Evolutionary conservation across 495 filamentous ascomycete genomes (phyloP), one percentile per base, ranked within the genome.

Genomic region (Amphirosellinia nigrospora): DNA sequence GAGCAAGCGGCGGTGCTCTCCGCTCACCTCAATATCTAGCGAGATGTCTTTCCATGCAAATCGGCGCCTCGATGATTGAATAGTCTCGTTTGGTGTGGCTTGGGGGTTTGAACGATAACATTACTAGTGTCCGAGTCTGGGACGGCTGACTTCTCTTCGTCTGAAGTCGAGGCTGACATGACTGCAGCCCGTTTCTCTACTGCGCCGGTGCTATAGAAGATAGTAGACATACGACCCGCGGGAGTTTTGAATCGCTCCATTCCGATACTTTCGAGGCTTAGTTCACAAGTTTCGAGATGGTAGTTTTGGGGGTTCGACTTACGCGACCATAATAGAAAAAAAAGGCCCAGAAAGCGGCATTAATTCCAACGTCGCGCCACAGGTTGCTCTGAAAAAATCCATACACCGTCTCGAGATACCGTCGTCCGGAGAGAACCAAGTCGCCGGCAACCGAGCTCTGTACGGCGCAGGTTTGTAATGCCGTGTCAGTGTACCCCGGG

Each of bases 11-110:
- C 92, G 84, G 21, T 81, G 79, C 68, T 91, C 86, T 10, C 82
- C 82, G 77, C 94, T 94, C 77, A 94, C 90, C 78, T 93, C 92
- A 81, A 96, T 91, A 69, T 94, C 91, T 72, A 93, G 94, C 75
- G 87, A 90, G 8, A 96, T 89, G 75, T 93, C 85, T 67, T 89
- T 87, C 93, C 93, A 96, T 59, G 88, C 87, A 71, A 93, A 92
- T 23, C 91, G 71, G 0, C 73, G 83, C 15, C 88, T 88, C 16
- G 80, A 82, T 21, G 86, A 75, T 66, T 84, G 75, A 61, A 78
- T n/a, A 1, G 36, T 19, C 19, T 30, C 32, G 8, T 15, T 34
- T 13, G 45, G 7, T 15, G 10, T 9, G 1, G 19, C 1, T 3
- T 28, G 23, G 3, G 16, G 39, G 38, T 36, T 11, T 41, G 64